Evolutionary conservation across 108 stramenopile genomes (phyloP).

Genomic region (Fistulifera pelliculosa): DNA sequence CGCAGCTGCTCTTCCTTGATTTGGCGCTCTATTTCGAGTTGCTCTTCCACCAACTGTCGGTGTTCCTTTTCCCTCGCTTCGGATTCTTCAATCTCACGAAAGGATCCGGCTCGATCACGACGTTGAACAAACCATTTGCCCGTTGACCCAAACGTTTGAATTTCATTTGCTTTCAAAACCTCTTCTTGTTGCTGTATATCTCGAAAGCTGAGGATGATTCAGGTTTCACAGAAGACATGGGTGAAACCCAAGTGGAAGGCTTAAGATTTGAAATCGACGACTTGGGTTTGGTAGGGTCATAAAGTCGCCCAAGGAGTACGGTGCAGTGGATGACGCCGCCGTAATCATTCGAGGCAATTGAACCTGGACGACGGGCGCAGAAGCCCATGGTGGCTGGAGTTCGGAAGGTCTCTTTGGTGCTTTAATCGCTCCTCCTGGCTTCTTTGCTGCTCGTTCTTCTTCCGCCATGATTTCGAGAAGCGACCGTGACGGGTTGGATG

Average conservation of each 20-base stretch:
- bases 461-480: conserved; percentile 10
- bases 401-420: too few species aligned
- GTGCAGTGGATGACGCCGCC: neutral
- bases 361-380: neutral
- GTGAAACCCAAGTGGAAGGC: neutral
- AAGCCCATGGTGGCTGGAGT: neutral
- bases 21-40: conserved; percentile 56
- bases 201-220: conserved; percentile 9
- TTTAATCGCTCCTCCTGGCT: neutral
- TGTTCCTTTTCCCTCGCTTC: conserved; percentile 42
- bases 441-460: neutral
- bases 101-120: conserved; percentile 67
- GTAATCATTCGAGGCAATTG: too few species aligned
- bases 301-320: conserved; percentile 15
- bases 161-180: conserved; percentile 37
- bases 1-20: conserved; percentile 25
- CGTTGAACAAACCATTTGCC: conserved; percentile 64
- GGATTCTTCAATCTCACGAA: conserved; percentile 52
- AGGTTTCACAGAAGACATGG: neutral
- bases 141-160: conserved; percentile 27
- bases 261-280: neutral
- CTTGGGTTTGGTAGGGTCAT: neutral
- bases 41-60: conserved; percentile 54
- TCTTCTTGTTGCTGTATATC: conserved; percentile 72
- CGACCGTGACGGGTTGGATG: neutral